phyloP scores from a whole-genome alignment of 768 basidiomycete genomes.

The Porphyrellus cyaneotinctus region DNA sequence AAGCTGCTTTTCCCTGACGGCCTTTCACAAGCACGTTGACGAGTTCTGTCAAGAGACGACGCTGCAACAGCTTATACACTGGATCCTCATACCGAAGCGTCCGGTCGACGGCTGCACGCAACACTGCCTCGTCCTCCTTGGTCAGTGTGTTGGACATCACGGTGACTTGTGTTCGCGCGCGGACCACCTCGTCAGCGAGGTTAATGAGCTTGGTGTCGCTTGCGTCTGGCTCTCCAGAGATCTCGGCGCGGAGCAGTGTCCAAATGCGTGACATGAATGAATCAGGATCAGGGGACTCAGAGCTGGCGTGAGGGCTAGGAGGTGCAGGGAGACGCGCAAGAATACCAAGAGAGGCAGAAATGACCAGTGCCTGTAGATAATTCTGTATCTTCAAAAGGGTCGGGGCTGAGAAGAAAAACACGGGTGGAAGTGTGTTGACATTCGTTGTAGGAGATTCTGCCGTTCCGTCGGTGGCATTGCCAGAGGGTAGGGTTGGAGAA shows the following conservation, averaged over 20 bases:
- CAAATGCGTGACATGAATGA: slow-evolving; percentile 61
- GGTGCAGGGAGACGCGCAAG: slow-evolving; percentile 44
- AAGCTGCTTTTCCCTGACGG: slow-evolving; percentile 6
- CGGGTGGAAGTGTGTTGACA: slow-evolving; percentile 56
- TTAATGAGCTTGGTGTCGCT: slow-evolving; percentile 55
- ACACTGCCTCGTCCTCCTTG: slow-evolving; percentile 43
- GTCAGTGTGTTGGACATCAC: slow-evolving; percentile 13
- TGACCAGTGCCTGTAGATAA: slow-evolving; percentile 64
- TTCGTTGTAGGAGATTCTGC: neutral
- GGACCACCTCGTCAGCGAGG: slow-evolving; percentile 71
- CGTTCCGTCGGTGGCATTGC: neutral
- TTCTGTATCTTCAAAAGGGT: slow-evolving; percentile 60
- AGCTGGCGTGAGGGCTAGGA: slow-evolving; percentile 3
- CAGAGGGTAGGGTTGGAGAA: neutral
- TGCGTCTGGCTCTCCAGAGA: slow-evolving; percentile 35
- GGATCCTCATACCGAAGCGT: slow-evolving; percentile 60
- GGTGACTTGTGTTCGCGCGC: slow-evolving; percentile 37
- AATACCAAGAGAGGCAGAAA: slow-evolving; percentile 55
- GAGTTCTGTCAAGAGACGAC: slow-evolving; percentile 47
- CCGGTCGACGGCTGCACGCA: slow-evolving; percentile 61
- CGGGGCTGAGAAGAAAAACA: slow-evolving; percentile 57
- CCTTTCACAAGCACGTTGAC: slow-evolving; percentile 25
- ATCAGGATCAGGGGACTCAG: slow-evolving; percentile 8
- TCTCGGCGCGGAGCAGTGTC: slow-evolving; percentile 58
- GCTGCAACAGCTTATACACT: slow-evolving; percentile 61